Evolutionary conservation across 2,329 filamentous ascomycete species (phyloP).

Genomic region (Nemania abortiva): DNA sequence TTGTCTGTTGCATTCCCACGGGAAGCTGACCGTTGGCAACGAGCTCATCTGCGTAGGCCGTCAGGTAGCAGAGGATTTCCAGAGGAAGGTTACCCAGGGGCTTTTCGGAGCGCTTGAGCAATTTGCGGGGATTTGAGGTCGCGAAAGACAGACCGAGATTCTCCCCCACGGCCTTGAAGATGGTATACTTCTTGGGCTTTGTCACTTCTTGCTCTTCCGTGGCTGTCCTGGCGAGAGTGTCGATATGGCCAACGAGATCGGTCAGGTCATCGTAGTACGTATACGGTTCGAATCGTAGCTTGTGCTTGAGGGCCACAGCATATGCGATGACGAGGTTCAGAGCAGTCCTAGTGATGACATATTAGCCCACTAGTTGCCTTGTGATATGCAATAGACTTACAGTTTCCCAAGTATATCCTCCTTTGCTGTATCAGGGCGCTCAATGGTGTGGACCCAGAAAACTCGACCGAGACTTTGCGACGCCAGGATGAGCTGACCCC

Average conservation of each 20-base stretch:
- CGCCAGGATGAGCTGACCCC: slow-evolving; percentile 71
- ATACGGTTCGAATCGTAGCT: slow-evolving; percentile 85
- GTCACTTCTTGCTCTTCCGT: slow-evolving; percentile 58
- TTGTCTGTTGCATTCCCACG: slow-evolving; percentile 69
- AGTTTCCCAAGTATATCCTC: slow-evolving; percentile 76
- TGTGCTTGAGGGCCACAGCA: slow-evolving; percentile 82
- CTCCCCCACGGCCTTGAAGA: slow-evolving; percentile 75
- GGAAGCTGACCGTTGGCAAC: slow-evolving; percentile 67
- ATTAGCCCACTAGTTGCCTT: slow-evolving; percentile 7
- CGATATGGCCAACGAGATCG: slow-evolving; percentile 76
- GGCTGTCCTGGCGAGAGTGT: slow-evolving; percentile 76
- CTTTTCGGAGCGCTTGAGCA: slow-evolving; percentile 77
- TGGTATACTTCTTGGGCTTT: slow-evolving; percentile 57
- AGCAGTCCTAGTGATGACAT: slow-evolving; percentile 60
- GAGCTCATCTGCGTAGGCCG: slow-evolving; percentile 73
- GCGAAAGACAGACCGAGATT: slow-evolving; percentile 83
- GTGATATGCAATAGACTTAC: slow-evolving; percentile 37
- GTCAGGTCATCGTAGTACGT: slow-evolving; percentile 80
- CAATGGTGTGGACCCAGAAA: slow-evolving; percentile 83
- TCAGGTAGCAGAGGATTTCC: slow-evolving; percentile 81
- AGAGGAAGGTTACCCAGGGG: slow-evolving; percentile 86
- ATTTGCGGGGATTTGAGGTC: slow-evolving; percentile 80
- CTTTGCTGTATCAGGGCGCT: slow-evolving; percentile 70
- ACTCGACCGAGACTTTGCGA: slow-evolving; percentile 77
- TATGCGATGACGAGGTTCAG: slow-evolving; percentile 85